Evolutionary conservation across 257 asterid species (phyloP), one percentile per base, ranked within the genome.

Genomic region (Capsicum baccatum): DNA sequence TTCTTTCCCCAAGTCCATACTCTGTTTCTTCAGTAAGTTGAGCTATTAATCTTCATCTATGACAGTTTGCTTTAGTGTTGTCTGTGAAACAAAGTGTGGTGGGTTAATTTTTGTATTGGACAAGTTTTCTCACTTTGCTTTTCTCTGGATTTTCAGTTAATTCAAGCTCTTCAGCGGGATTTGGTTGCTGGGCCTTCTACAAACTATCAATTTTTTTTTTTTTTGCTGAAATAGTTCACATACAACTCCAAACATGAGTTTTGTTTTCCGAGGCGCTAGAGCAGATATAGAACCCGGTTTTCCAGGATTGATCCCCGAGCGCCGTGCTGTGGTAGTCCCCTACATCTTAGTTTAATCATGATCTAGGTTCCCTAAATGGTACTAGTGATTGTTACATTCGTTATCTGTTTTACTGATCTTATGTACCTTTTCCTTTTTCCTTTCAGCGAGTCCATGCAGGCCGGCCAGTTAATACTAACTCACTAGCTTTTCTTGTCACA

Each of bases 201-300:
- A 42, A 80, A 59, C 57, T 67, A 42, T 54, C 50, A 59, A 58
- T 35, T 58, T 39, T 26, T n/a, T 26, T 26, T 37, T 39, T 54
- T 42, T 62, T 6, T 81, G 74, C 19, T 44, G 44, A 59, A n/a
- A 11, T 39, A 50, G 19, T n/a, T 55, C 42, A 17, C 19, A 56
- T 83, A 83, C 47, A 83, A 55, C 79, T 55, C 52, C 66, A 83
- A 69, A 87, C 89, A 97, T 97, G 99, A 97, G 99, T 89, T 97
- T 94, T 90, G 98, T 97, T 85, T 97, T 95, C 88, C 95, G 98
- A 87, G 99, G 99, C 80, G 86, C 95, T 52, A 90, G 99, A 89
- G 93, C 94, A 90, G 99, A 95, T 86, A 87, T 94, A 82, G 99
- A 95, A 88, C 88, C 98, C 87, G 99, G 99, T 17, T 94, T 94